Evolutionary conservation across 2,329 filamentous ascomycete genomes (phyloP).

Genomic region (Trichoderma koningiopsis): DNA sequence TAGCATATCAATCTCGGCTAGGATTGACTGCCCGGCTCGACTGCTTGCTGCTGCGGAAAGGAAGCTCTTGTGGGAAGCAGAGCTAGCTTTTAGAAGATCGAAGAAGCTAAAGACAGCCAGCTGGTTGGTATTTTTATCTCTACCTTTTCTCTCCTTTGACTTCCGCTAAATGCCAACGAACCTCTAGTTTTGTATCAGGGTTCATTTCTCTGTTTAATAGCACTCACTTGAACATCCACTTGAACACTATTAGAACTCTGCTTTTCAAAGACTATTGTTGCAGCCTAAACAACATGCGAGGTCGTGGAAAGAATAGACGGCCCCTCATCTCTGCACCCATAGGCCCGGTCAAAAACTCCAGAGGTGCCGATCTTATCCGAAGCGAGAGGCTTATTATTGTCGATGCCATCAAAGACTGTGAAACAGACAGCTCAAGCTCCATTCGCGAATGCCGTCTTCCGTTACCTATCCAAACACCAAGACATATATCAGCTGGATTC

Average conservation of each 20-base stretch:
- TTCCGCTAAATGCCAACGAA: background rate
- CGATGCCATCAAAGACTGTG: constrained; percentile 41
- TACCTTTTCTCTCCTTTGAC: background rate
- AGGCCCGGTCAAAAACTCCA: constrained; percentile 43
- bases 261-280: background rate
- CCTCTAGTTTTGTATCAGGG: background rate
- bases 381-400: constrained; percentile 42
- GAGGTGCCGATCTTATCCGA: constrained; percentile 40
- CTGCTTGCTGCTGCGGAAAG: background rate
- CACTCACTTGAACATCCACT: background rate
- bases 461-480: constrained; percentile 28
- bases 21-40: background rate
- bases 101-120: background rate
- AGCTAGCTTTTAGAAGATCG: background rate
- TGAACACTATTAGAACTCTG: background rate
- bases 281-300: constrained; percentile 8
- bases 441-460: constrained; percentile 15
- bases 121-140: background rate
- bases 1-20: background rate
- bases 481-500: constrained; percentile 39
- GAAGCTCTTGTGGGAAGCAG: background rate
- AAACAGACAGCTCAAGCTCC: constrained; percentile 28
- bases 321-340: constrained; percentile 42
- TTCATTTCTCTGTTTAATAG: background rate
- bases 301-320: constrained; percentile 30